Evolutionary conservation across 139 green algal genomes (phyloP).

Genomic region (Chlorella ohadii): DNA sequence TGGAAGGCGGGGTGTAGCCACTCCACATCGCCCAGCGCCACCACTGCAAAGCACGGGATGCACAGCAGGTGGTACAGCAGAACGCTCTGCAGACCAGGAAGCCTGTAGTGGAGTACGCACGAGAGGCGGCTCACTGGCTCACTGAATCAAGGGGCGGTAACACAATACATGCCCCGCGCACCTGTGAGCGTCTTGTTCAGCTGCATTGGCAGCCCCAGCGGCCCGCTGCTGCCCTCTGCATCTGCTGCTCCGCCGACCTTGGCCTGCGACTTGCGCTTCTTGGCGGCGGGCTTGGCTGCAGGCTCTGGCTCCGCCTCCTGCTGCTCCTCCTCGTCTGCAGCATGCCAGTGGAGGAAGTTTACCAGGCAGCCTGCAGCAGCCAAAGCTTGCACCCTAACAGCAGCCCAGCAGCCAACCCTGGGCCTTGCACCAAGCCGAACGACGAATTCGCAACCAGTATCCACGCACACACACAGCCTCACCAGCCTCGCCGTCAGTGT

Average conservation of each 20-base stretch:
- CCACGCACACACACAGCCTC: not conserved
- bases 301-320: not conserved
- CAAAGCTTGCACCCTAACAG: too few species aligned
- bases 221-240: not conserved
- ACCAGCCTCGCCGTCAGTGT: conserved; percentile 46
- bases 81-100: too few species aligned
- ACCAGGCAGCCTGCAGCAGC: too few species aligned
- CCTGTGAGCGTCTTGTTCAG: not conserved
- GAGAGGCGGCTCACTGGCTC: too few species aligned
- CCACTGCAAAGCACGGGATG: conserved; percentile 47
- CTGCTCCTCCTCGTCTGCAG: conserved; percentile 27
- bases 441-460: too few species aligned
- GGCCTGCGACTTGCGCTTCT: not conserved
- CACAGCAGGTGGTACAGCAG: too few species aligned
- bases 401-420: too few species aligned
- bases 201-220: not conserved
- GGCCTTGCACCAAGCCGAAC: too few species aligned
- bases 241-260: not conserved
- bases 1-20: conserved; percentile 77
- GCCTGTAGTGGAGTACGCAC: too few species aligned
- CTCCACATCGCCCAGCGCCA: conserved; percentile 69
- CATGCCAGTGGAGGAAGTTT: too few species aligned
- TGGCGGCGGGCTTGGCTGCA: not conserved
- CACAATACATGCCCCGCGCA: not conserved
- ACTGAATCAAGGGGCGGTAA: too few species aligned